Percentiles rank a stretch among this genome's conserved stretches.
Evolutionary conservation across 2,329 filamentous ascomycete species (phyloP).

Genomic region (Zarea fungicola): DNA sequence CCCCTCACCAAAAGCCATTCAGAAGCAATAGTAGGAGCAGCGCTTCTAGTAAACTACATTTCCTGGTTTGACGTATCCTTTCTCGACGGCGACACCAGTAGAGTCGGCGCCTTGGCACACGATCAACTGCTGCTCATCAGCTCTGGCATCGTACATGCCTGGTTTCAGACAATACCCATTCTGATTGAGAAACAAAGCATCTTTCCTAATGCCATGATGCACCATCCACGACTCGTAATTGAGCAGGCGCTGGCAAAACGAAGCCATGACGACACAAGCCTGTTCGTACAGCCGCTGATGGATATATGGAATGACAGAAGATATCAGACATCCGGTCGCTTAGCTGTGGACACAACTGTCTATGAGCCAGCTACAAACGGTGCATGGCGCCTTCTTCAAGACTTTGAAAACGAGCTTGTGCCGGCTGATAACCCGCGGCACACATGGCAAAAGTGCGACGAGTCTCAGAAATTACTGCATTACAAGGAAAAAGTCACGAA

Average conservation of each 20-base stretch:
- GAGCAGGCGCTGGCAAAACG: background rate
- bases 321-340: background rate
- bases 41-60: background rate
- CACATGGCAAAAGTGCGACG: background rate
- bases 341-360: constrained; percentile 4
- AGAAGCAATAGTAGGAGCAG: constrained; percentile 16
- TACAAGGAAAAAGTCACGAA: background rate
- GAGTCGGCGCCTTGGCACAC: constrained; percentile 22
- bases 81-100: constrained; percentile 3
- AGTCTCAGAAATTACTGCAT: background rate
- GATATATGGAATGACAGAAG: background rate
- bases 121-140: constrained; percentile 26
- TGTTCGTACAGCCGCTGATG: background rate
- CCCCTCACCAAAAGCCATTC: constrained; percentile 21
- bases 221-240: background rate
- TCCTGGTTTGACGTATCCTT: background rate
- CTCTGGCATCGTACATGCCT: constrained; percentile 24
- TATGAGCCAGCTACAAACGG: background rate
- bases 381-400: background rate
- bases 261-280: background rate
- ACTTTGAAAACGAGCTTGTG: background rate
- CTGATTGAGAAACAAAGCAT: constrained; percentile 12
- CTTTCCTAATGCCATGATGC: background rate
- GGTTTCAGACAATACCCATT: constrained; percentile 20
- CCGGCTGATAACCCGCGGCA: background rate